These are phyloP conservation scores for Eucalyptus regnans DNA, from an alignment of 345 rosid genomes.

Conservation along the genomic window DNA sequence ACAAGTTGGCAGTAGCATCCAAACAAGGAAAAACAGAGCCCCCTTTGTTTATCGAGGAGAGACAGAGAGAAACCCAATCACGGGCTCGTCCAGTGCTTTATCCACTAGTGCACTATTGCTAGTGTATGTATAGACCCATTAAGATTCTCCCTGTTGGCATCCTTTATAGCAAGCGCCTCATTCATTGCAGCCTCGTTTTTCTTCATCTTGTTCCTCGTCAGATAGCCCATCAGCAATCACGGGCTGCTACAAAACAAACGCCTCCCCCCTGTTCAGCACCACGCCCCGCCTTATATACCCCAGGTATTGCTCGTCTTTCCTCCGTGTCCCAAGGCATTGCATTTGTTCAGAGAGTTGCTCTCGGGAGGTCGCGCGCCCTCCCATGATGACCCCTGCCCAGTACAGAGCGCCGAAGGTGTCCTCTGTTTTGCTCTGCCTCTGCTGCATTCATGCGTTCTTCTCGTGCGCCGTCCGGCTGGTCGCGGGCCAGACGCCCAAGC, in stretches of 20 bases:
- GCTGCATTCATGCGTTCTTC: background rate
- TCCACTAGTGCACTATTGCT: background rate
- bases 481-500: slow-evolving; percentile 22
- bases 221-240: slow-evolving; percentile 15
- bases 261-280: background rate
- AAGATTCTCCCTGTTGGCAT: background rate
- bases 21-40: background rate
- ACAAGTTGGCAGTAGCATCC: background rate
- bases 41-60: background rate
- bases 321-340: background rate
- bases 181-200: background rate
- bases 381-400: background rate
- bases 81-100: background rate
- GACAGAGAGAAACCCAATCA: background rate
- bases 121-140: background rate
- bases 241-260: slow-evolving; percentile 37
- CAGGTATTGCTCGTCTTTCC: background rate
- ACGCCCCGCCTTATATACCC: background rate
- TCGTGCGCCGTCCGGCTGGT: slow-evolving; percentile 1
- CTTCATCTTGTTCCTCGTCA: background rate
- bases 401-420: slow-evolving; percentile 10
- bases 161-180: background rate
- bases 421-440: slow-evolving; percentile 17
- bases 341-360: background rate
- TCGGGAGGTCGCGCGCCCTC: background rate